phyloP scores from a whole-genome alignment of 2,329 filamentous ascomycete genomes.

The Penicillium verrucosum region DNA sequence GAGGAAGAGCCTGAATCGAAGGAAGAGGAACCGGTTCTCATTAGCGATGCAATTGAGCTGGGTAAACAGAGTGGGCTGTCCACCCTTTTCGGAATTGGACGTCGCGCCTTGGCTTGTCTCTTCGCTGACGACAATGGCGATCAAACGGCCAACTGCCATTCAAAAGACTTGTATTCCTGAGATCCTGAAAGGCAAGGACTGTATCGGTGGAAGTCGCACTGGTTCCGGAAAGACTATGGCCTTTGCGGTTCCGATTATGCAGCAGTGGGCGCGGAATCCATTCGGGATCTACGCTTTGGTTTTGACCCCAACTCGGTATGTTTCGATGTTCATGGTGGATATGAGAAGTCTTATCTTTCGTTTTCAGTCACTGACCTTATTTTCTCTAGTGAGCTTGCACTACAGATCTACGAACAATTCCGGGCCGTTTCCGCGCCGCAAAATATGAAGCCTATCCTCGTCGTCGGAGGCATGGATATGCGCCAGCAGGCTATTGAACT shows the following conservation, averaged over 20 bases:
- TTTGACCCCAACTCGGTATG: slow-evolving; percentile 76
- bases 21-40: slow-evolving; percentile 38
- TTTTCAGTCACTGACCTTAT: background rate
- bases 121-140: slow-evolving; percentile 73
- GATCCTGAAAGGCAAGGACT: slow-evolving; percentile 86
- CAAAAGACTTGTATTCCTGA: slow-evolving; percentile 90
- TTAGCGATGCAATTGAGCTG: slow-evolving; percentile 40
- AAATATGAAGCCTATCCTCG: slow-evolving; percentile 79
- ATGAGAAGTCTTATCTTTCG: background rate
- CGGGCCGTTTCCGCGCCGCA: slow-evolving; percentile 87
- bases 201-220: slow-evolving; percentile 89
- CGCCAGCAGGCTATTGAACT: slow-evolving; percentile 81
- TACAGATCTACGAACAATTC: slow-evolving; percentile 96
- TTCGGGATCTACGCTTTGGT: slow-evolving; percentile 86
- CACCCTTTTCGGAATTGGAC: slow-evolving; percentile 68
- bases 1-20: slow-evolving; percentile 17
- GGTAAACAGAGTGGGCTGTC: slow-evolving; percentile 45
- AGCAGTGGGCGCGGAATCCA: slow-evolving; percentile 90
- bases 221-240: slow-evolving; percentile 97
- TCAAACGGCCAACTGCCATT: slow-evolving; percentile 85
- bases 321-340: slow-evolving; percentile 4
- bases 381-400: slow-evolving; percentile 74
- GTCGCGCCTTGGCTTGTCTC: slow-evolving; percentile 85
- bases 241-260: slow-evolving; percentile 90
- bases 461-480: slow-evolving; percentile 94